Percentiles rank a stretch among this genome's conserved stretches.
phyloP scores from a whole-genome alignment of 345 rosid genomes.

The Eucalyptus erythrocorys region DNA sequence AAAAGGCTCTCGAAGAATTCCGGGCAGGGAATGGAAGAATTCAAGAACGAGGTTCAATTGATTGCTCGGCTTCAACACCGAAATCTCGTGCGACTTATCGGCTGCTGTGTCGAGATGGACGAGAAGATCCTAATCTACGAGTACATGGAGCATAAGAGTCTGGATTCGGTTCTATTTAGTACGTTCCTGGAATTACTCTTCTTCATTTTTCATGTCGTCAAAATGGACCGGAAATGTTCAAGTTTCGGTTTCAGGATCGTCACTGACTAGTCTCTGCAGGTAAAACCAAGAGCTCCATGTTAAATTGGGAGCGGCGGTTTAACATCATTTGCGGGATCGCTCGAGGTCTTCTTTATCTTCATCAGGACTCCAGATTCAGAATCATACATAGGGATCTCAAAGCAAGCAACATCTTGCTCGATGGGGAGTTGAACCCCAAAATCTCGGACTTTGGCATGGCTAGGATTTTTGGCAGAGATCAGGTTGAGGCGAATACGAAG shows the following conservation, averaged over 20 bases:
- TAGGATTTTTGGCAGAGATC: constrained; percentile 60
- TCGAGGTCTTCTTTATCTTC: constrained; percentile 71
- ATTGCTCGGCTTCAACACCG: constrained; percentile 82
- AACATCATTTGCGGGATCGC: constrained; percentile 58
- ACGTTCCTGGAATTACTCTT: not conserved
- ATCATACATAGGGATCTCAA: constrained; percentile 79
- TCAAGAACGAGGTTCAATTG: constrained; percentile 70
- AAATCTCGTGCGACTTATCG: constrained; percentile 67
- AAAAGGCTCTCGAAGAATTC: constrained; percentile 69
- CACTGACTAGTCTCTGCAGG: constrained; percentile 9
- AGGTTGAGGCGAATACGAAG: constrained; percentile 43
- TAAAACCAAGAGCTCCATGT: constrained; percentile 16
- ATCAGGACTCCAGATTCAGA: constrained; percentile 71
- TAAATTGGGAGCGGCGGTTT: constrained; percentile 59
- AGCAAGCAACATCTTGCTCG: constrained; percentile 72
- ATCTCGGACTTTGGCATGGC: constrained; percentile 94
- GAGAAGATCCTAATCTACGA: constrained; percentile 87
- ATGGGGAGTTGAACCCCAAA: constrained; percentile 51
- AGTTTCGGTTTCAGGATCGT: not conserved
- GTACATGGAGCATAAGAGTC: constrained; percentile 69
- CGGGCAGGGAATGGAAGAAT: constrained; percentile 67
- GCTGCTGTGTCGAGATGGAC: constrained; percentile 48
- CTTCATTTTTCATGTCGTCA: not conserved
- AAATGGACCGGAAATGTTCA: not conserved
- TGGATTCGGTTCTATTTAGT: constrained; percentile 68